Evolutionary conservation across 805 yeast species (phyloP), one percentile per base, ranked within the genome.

Genomic region (Candida succiphila): DNA sequence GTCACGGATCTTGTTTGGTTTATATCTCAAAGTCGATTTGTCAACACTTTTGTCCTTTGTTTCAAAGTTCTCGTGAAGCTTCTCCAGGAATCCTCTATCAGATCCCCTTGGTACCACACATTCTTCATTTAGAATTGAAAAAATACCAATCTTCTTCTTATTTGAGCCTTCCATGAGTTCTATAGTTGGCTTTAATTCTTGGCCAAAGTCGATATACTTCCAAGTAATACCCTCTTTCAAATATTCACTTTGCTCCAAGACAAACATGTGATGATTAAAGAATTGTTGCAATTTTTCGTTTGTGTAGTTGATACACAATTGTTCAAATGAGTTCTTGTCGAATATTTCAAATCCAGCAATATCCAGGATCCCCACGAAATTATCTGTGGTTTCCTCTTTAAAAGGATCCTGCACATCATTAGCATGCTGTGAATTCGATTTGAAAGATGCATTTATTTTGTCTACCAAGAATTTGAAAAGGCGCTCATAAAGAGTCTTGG

Each of bases 41-140:
- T 46, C 44, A 13, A n/a, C 25, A 5, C 9, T 20, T 23, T 38
- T 25, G 16, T 31, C 29, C 28, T 32, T 27, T 13, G 56, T 56
- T 30, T 68, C 80, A 73, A 94, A 81, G 34, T 75, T 70, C 12
- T 67, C 60, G 25, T 76, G 71, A 34, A 92, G 61, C 51, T 87
- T 88, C 25, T 85, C 87, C 46, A 85, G 75, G 47, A 88, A 92
- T 0, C 94, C 69, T 30, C 65, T 60, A 52, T 92, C 97, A 0
- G 84, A 72, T 1, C 96, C 83, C 45, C 81, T 84, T 12, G 97
- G 97, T 54, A 92, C 80, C 19, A 92, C 82, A 42, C 96, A 89
- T 52, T 92, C 97, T 56, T 92, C 99, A 52, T 92, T 94, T 31
- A 92, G 64, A 17, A 88, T 68, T 10, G 95, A 80, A 36, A 92